A percentile compares a stretch with the other conserved stretches of the same genome.
Evolutionary conservation across 2,329 filamentous ascomycete genomes (phyloP).

Genomic region (Clonostachys rhizophaga): DNA sequence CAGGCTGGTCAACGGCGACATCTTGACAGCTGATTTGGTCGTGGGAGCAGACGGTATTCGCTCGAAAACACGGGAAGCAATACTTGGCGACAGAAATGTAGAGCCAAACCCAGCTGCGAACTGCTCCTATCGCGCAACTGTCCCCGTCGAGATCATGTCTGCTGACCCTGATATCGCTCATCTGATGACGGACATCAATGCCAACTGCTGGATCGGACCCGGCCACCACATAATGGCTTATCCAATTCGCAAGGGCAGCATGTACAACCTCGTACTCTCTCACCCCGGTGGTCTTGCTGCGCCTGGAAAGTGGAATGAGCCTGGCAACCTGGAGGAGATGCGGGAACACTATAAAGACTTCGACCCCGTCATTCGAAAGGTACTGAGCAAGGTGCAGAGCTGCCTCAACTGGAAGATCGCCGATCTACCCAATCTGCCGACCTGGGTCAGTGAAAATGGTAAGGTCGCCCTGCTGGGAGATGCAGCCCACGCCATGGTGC

Average conservation of each 20-base stretch:
- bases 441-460: slow-evolving; percentile 1
- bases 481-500: slow-evolving; percentile 14
- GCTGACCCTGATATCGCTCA: background rate
- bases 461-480: slow-evolving; percentile 11
- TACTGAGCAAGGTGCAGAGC: slow-evolving; percentile 2
- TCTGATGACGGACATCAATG: slow-evolving; percentile 3
- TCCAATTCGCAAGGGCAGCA: slow-evolving; percentile 1
- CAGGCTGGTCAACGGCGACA: background rate
- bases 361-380: slow-evolving; percentile 2
- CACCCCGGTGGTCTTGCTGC: slow-evolving; percentile 1
- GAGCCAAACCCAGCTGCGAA: slow-evolving; percentile 1
- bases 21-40: slow-evolving; percentile 5
- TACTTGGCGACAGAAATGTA: slow-evolving; percentile 1
- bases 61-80: slow-evolving; percentile 1
- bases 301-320: slow-evolving; percentile 3
- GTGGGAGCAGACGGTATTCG: slow-evolving; percentile 4
- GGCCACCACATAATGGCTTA: slow-evolving; percentile 4
- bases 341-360: slow-evolving; percentile 2
- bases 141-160: slow-evolving; percentile 1
- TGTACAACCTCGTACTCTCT: slow-evolving; percentile 5
- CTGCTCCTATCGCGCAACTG: slow-evolving; percentile 4
- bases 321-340: slow-evolving; percentile 3
- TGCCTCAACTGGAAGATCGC: slow-evolving; percentile 4
- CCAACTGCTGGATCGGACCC: slow-evolving; percentile 3
- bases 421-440: background rate